Conservation (phyloP, 306 rosid species). For the Lathyrus sativus region DNA sequence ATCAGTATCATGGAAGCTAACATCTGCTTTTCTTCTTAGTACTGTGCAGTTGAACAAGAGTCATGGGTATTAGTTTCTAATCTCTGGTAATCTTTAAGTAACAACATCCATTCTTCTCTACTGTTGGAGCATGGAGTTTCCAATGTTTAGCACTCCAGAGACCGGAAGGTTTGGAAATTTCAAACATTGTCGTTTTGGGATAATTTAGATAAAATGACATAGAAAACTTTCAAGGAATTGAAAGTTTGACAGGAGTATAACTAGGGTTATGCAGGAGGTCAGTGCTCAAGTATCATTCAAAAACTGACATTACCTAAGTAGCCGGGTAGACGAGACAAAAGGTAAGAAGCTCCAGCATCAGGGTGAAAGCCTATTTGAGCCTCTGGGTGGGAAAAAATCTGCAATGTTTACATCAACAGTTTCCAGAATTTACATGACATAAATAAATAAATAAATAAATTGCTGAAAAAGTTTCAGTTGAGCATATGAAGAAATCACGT, state of each 20-base stretch:
- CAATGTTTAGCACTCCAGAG: conserved; percentile 8
- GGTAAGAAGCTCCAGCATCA: conserved; percentile 95
- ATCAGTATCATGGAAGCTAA: too few relatives aligned
- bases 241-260: neutral
- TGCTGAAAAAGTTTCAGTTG: neutral
- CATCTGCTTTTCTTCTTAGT: too few relatives aligned
- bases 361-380: conserved; percentile 96
- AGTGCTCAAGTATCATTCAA: conserved; percentile 24
- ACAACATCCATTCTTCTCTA: too few relatives aligned
- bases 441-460: neutral
- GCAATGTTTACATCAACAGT: conserved; percentile 33
- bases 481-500: conserved; percentile 43
- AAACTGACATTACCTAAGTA: conserved; percentile 63
- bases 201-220: neutral
- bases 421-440: conserved; percentile 5
- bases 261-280: conserved; percentile 15
- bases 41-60: too few relatives aligned
- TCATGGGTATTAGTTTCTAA: too few relatives aligned
- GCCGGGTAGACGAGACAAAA: conserved; percentile 94
- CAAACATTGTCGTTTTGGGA: conserved; percentile 1
- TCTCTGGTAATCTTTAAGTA: neutral
- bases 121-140: neutral
- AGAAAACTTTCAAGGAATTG: conserved; percentile 5
- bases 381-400: conserved; percentile 86
- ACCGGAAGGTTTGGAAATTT: conserved; percentile 8